Conservation (phyloP, 352 stramenopile genomes). For the Pythium aristosporum region DNA sequence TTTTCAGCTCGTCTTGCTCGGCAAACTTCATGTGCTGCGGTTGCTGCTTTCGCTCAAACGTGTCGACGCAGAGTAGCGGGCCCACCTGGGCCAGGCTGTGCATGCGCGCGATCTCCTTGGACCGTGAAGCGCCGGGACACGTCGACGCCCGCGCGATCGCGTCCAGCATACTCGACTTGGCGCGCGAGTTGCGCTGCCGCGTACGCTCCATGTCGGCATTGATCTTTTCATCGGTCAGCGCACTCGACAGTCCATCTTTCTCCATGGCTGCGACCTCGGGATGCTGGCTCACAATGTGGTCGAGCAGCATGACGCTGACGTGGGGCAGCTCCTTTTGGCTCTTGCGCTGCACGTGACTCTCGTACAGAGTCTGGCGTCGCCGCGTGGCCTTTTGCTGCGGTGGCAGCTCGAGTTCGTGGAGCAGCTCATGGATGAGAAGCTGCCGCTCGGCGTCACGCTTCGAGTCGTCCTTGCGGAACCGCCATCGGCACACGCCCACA, state of each 20-base stretch:
- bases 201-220: constrained; percentile 22
- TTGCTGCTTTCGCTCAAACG: constrained; percentile 31
- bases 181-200: constrained; percentile 19
- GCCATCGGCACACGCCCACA: constrained; percentile 41
- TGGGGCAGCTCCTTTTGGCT: constrained; percentile 45
- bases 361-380: constrained; percentile 42
- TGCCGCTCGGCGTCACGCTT: constrained; percentile 46
- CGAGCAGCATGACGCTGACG: constrained; percentile 53
- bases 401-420: constrained; percentile 51
- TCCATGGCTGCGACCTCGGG: constrained; percentile 48
- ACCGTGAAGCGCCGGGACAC: neutral
- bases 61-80: constrained; percentile 36
- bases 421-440: constrained; percentile 35
- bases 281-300: constrained; percentile 70
- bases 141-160: constrained; percentile 11
- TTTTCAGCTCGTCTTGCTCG: constrained; percentile 45
- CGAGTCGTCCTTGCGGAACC: constrained; percentile 54
- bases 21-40: constrained; percentile 31
- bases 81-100: constrained; percentile 54
- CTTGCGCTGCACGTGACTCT: constrained; percentile 49
- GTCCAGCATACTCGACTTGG: constrained; percentile 30
- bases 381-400: constrained; percentile 39
- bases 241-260: constrained; percentile 11
- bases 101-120: constrained; percentile 26
- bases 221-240: constrained; percentile 19